Conservation (phyloP, 192 early-diverging fungal species). For the Entomortierella lignicola region DNA sequence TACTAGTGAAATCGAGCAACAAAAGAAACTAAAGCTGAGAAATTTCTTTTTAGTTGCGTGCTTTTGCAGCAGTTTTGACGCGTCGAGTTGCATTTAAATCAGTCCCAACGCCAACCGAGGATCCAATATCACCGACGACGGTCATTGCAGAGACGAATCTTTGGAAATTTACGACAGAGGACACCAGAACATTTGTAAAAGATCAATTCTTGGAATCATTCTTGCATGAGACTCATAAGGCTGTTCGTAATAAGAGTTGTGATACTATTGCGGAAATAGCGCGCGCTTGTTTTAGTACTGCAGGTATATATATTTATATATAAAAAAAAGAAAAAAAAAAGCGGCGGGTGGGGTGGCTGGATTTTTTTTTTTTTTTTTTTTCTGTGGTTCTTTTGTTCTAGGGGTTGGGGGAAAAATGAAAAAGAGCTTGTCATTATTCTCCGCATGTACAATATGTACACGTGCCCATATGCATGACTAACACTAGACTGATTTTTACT, state of each 20-base stretch:
- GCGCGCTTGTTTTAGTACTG: constrained; percentile 56
- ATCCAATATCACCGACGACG: not conserved
- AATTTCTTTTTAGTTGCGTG: constrained; percentile 53
- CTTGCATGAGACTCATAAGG: constrained; percentile 70
- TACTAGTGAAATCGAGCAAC: no score
- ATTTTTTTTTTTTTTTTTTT: constrained; percentile 3
- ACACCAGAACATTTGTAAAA: constrained; percentile 73
- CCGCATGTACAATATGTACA: no score
- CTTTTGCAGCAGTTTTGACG: constrained; percentile 63
- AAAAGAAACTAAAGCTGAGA: not conserved
- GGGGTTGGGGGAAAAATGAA: no score
- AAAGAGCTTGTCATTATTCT: no score
- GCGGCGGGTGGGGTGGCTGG: no score
- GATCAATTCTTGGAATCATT: constrained; percentile 80
- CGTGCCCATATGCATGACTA: no score
- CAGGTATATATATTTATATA: constrained; percentile 6
- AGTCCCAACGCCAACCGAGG: not conserved
- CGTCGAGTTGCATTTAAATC: constrained; percentile 66
- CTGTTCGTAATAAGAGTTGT: constrained; percentile 88
- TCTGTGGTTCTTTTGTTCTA: not conserved
- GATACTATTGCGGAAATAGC: constrained; percentile 93
- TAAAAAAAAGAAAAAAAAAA: no score
- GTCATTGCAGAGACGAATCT: constrained; percentile 39
- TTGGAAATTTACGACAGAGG: constrained; percentile 76
- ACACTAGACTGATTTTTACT: no score